Conservation (phyloP, 352 stramenopile species). For the Peronospora belbahrii region DNA sequence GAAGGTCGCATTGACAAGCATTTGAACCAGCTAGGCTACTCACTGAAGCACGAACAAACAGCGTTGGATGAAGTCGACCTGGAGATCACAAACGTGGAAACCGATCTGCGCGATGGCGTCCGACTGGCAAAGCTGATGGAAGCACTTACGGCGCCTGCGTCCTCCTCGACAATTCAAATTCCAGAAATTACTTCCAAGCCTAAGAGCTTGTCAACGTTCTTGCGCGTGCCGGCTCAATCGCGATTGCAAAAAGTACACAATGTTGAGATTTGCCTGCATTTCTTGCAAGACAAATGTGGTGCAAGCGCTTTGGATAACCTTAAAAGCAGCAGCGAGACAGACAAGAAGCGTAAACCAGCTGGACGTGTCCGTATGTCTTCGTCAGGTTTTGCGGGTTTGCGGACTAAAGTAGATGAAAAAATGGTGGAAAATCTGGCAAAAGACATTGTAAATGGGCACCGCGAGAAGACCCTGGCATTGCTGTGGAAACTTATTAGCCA, state of each 20-base stretch:
- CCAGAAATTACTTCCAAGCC: constrained; percentile 2
- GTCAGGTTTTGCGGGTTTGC: constrained; percentile 42
- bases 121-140: constrained; percentile 91
- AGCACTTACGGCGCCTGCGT: constrained; percentile 45
- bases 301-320: constrained; percentile 46
- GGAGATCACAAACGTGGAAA: constrained; percentile 85
- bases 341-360: constrained; percentile 12
- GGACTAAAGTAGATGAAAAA: constrained; percentile 48
- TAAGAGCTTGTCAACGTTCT: constrained; percentile 53
- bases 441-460: constrained; percentile 94
- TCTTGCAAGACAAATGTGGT: constrained; percentile 68
- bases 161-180: not conserved
- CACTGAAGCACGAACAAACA: constrained; percentile 86
- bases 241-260: constrained; percentile 96
- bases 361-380: constrained; percentile 26
- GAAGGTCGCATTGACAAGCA: constrained; percentile 95
- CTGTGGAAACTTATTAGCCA: constrained; percentile 91
- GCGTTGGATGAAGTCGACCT: constrained; percentile 93
- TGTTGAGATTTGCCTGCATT: constrained; percentile 86
- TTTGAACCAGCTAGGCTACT: constrained; percentile 82
- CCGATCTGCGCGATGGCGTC: constrained; percentile 95
- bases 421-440: constrained; percentile 69
- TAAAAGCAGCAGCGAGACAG: constrained; percentile 18
- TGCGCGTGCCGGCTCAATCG: constrained; percentile 92
- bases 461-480: constrained; percentile 90